A percentile compares a stretch with the other conserved stretches of the same genome.
phyloP scores from a whole-genome alignment of 768 basidiomycete genomes.

The Mycena metata region DNA sequence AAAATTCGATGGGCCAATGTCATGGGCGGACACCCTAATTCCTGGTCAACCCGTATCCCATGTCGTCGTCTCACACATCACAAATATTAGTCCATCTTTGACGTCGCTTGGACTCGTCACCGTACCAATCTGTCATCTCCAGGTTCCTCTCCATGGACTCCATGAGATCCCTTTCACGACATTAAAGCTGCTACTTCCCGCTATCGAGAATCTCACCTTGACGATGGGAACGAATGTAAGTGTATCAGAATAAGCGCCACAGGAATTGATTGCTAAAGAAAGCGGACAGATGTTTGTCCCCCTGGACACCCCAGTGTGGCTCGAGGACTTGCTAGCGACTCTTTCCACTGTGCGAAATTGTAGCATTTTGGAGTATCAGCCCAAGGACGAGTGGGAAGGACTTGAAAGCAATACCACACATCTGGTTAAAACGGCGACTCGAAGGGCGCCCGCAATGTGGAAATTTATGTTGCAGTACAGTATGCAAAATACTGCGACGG shows the following conservation, averaged over 20 bases:
- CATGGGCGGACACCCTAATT: slow-evolving; percentile 24
- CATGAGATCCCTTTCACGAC: background rate
- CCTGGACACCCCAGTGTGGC: background rate
- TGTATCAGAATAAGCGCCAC: background rate
- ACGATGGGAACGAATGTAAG: background rate
- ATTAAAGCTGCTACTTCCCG: slow-evolving; percentile 12
- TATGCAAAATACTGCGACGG: too few species aligned
- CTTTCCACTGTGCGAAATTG: slow-evolving; percentile 3
- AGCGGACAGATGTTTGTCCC: background rate
- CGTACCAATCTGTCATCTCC: slow-evolving; percentile 13
- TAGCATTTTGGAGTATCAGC: background rate
- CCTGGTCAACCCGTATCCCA: slow-evolving; percentile 20
- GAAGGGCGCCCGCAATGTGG: slow-evolving; percentile 4
- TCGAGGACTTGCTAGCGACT: background rate
- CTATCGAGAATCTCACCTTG: slow-evolving; percentile 6
- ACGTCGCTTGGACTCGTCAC: slow-evolving; percentile 13
- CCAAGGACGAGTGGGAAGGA: background rate
- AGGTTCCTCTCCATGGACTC: slow-evolving; percentile 18
- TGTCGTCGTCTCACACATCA: slow-evolving; percentile 12
- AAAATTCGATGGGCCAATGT: slow-evolving; percentile 26
- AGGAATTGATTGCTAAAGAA: background rate
- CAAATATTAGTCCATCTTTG: background rate
- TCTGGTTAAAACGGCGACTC: slow-evolving; percentile 6
- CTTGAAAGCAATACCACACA: too few species aligned
- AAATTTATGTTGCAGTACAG: background rate